Base-by-base conservation (phyloP, 345 rosid species). In the Populus simonii region DNA sequence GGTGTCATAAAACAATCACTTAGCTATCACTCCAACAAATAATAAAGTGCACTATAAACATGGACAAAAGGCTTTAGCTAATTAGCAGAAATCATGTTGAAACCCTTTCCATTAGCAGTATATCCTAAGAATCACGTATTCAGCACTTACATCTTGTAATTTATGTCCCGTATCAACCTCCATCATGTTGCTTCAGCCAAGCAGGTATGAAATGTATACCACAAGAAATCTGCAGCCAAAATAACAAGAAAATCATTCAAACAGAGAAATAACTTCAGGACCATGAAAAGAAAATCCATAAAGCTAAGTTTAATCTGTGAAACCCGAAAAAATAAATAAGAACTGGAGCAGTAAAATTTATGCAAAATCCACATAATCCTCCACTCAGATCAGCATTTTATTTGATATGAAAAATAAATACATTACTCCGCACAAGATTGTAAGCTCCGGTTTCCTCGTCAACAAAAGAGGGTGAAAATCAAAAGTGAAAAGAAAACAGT, bases 101-200 rank as follows among this genome's bases (percentile, higher is more conserved):
- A 20, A 20, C 11, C 27, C 39, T 61, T 73, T 39, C 29, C 49
- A 38, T 71, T 38, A 53, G 20, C 59, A 39, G 25, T 22, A 63
- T 9, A 76, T 55, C 29, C 22, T 25, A 39, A 47, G 49, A 66
- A 33, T 57, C 45, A 53, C 4, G 31, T n/a, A 25, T 68, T 67
- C 67, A 68, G 23, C 67, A 78, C 90, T 82, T 80, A 79, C 82
- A 65, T 79, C 78, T 36, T 41, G 76, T 79, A 79, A 51, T 63
- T 31, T 71, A 61, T 36, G 81, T 41, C 17, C 39, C 27, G 18
- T 59, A 70, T 82, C 83, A 36, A 67, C 80, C 70, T 67, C 82
- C 86, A 80, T 85, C 65, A 61, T 71, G 63, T 16, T n/a, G 62
- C 51, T 66, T 70, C 66, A 65, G 39, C 78, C 63, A 35, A 61